These are phyloP conservation scores for Solanum piurae DNA, from an alignment of 257 asterid species.

Conservation along the genomic window DNA sequence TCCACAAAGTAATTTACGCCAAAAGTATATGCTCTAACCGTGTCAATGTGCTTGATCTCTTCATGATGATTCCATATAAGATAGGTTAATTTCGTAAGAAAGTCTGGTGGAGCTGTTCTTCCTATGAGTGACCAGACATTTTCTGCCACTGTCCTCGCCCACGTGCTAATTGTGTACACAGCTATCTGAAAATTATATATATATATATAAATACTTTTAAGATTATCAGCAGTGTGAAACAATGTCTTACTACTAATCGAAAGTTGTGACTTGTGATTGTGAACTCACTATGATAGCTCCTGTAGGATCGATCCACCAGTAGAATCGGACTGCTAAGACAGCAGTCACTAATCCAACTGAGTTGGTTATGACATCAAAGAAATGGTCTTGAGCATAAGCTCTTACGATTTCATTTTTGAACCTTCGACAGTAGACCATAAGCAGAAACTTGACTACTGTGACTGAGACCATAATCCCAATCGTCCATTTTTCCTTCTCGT, in stretches of 20 bases:
- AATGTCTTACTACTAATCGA: neutral
- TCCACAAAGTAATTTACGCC: constrained; percentile 88
- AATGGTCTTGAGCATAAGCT: constrained; percentile 96
- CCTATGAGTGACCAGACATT: constrained; percentile 78
- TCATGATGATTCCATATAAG: constrained; percentile 84
- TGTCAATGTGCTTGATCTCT: constrained; percentile 75
- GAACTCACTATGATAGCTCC: constrained; percentile 74
- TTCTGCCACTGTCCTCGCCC: constrained; percentile 87
- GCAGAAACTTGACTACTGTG: constrained; percentile 63
- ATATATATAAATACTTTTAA: neutral
- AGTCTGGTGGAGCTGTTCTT: constrained; percentile 92
- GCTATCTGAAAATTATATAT: constrained; percentile 44
- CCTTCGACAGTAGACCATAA: constrained; percentile 72
- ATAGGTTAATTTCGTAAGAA: constrained; percentile 63
- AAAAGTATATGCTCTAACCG: constrained; percentile 81
- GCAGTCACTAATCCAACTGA: constrained; percentile 72
- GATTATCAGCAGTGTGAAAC: neutral
- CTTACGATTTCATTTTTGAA: constrained; percentile 71
- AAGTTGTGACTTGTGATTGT: neutral
- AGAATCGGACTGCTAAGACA: constrained; percentile 58
- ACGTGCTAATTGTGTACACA: constrained; percentile 68
- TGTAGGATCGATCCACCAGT: constrained; percentile 92
- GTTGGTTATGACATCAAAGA: constrained; percentile 86
- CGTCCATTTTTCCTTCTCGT: constrained; percentile 72
- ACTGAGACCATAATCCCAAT: constrained; percentile 87